Evolutionary conservation across 192 early-diverging fungal species (phyloP).

Genomic region (Endogone sp.): DNA sequence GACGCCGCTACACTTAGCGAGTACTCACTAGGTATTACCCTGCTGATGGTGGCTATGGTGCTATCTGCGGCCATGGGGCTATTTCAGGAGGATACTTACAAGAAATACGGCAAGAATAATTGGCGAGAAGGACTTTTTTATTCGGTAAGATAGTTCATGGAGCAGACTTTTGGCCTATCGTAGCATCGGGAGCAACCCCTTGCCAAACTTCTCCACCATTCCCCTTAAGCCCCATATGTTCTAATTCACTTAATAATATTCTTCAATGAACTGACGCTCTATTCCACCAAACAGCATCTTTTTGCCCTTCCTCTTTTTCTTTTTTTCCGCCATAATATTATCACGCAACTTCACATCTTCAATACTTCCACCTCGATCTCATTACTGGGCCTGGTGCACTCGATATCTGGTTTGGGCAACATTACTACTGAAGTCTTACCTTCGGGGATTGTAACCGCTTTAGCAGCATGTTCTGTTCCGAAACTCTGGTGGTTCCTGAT

Average conservation of each 20-base stretch:
- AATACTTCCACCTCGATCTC: constrained; percentile 48
- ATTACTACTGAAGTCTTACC: constrained; percentile 13
- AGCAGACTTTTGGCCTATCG: background rate
- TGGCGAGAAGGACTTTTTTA: constrained; percentile 94
- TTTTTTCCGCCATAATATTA: constrained; percentile 67
- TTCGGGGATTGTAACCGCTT: constrained; percentile 16
- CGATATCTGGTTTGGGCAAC: constrained; percentile 21
- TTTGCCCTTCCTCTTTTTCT: constrained; percentile 79
- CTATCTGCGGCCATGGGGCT: constrained; percentile 79
- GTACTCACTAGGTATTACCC: constrained; percentile 59
- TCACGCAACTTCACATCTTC: constrained; percentile 46
- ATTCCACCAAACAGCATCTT: constrained; percentile 41
- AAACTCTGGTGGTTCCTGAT: constrained; percentile 67
- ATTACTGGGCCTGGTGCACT: constrained; percentile 9
- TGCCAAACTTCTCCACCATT: background rate
- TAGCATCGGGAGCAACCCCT: background rate
- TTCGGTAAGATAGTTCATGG: constrained; percentile 35
- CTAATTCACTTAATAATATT: no score
- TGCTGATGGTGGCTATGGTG: constrained; percentile 70
- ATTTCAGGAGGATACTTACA: constrained; percentile 78
- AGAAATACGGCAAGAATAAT: constrained; percentile 62
- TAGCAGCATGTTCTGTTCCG: constrained; percentile 46
- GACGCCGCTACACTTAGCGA: constrained; percentile 24
- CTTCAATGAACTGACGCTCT: no score
- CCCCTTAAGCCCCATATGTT: no score